phyloP scores from a whole-genome alignment of 2,329 filamentous ascomycete species.

The Macrophomina phaseolina region DNA sequence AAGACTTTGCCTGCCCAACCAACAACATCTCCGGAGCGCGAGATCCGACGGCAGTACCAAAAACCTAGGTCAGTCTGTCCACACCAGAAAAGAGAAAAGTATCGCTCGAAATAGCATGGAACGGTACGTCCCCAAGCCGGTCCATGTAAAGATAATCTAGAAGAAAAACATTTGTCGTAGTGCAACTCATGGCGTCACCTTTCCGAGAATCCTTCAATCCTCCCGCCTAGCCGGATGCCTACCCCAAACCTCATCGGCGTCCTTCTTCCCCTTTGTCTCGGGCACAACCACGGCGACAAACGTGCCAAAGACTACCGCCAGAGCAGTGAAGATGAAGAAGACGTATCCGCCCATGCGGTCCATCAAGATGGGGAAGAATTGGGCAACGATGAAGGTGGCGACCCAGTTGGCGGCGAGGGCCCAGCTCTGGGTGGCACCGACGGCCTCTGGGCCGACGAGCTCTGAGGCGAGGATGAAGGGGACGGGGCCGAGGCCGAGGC shows the following conservation, averaged over 20 bases:
- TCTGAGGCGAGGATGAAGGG: constrained; percentile 94
- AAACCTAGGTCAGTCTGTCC: no score
- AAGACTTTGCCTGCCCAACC: no score
- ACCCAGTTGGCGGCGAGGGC: constrained; percentile 86
- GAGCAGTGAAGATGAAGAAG: constrained; percentile 86
- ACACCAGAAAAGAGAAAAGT: no score
- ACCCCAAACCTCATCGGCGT: constrained; percentile 91
- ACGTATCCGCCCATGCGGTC: constrained; percentile 79
- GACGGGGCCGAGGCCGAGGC: constrained; percentile 87
- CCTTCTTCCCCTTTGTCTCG: constrained; percentile 85
- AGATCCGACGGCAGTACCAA: no score
- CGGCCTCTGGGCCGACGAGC: constrained; percentile 86
- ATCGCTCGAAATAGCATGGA: no score
- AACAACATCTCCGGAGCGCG: no score
- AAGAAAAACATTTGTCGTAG: no score
- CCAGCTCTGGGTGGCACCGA: constrained; percentile 90
- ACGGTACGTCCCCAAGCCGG: no score
- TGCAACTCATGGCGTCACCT: no score
- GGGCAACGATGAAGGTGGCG: constrained; percentile 88
- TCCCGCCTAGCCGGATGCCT: constrained; percentile 55
- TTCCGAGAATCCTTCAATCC: constrained; percentile 32
- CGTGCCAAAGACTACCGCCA: constrained; percentile 70
- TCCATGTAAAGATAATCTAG: no score
- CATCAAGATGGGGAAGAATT: constrained; percentile 92
- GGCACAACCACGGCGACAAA: constrained; percentile 81